Evolutionary conservation across 2,329 filamentous ascomycete genomes (phyloP), one percentile per base, ranked within the genome.

Genomic region (Neofusicoccum parvum): DNA sequence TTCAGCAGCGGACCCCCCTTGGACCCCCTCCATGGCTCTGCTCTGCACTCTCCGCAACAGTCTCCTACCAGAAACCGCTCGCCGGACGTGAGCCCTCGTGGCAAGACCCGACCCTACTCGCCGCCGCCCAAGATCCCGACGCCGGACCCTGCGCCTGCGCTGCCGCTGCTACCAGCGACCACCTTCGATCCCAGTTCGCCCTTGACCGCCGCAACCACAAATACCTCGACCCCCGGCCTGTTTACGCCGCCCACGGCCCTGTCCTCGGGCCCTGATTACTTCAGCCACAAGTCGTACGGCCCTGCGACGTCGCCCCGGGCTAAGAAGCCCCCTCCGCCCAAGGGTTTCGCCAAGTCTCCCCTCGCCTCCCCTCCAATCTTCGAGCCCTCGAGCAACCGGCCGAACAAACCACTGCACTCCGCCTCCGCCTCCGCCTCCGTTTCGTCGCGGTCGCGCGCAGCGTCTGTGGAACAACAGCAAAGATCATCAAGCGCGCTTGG

Each of bases 71-170:
- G 73, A 64, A 71, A 72, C 59, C 71, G 71, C 68, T 80, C 79
- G 63, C 78, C 78, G 36, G 69, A 72, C 39, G 72, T 78, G 65
- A 81, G 78, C 65, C 76, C 78, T 60, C 74, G 73, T 37, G 72
- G 75, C 59, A 71, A 71, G 67, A 50, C 70, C 45, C 65, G 73
- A 50, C 72, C 72, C 20, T 71, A 70, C 66, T 78, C 76, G 23
- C 76, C 77, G 46, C 62, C 59, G 69, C 70, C 70, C 65, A 75
- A 67, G 37, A 74, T 75, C 45, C 68, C 73, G 65, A 67, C 73
- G 41, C 67, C 72, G 71, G 77, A 75, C 32, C 72, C 73, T 10
- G 72, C 76, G 32, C 72, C 74, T 73, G 68, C 76, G 67, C 59
- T 71, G 58, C 72, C 73, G 39, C 67, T 75, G 36, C 72, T 79